Evolutionary conservation across 1,284 basidiomycete genomes (phyloP), one percentile per base, ranked within the genome.

Genomic region (Moesziomyces antarcticus): DNA sequence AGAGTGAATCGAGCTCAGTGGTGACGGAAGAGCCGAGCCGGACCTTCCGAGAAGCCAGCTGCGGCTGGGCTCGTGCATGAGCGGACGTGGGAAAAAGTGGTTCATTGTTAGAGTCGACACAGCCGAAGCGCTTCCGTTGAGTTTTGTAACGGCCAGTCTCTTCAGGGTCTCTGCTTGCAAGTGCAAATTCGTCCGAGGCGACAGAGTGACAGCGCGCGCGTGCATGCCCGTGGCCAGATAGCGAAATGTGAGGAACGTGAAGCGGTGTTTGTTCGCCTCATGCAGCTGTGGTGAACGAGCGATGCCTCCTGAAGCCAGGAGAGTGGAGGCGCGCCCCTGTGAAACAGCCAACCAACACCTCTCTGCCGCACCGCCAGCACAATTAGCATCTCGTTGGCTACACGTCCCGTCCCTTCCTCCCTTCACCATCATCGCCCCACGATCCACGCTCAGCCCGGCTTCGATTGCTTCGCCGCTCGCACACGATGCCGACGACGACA

Each of bases 401-500:
- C 30, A 33, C 30, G 30, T 33, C 10, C 30, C 30, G 30, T 33
- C 30, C 37, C 18, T 40, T n/a, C 16, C 37, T 40, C 16, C 16
- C 37, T 6, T 18, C 37, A 40, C 37, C 16, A 40, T 40, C 37
- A 40, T 18, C 37, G 16, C 37, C 37, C 6, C 16, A 40, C 37
- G 16, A 16, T 40, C 37, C 16, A 40, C 13, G 37, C 14, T 18
- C 37, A 18, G 16, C 18, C 37, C 8, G 13, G 37, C 37, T 40
- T 18, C 16, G 7, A 16, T 11, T 18, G 37, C 18, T 40, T 40
- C 16, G 16, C 5, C 14, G 16, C 37, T 24, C 35, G 18, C 35
- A 18, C 52, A 63, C 21, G 25, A 82, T 82, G 80, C 66, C 75
- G 9, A 43, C 57, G 5, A 46, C 64, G 18, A 68, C 60, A 30